These are phyloP conservation scores for Coemansia sp. DNA, from an alignment of 192 early-diverging fungal species.

Conservation along the genomic window DNA sequence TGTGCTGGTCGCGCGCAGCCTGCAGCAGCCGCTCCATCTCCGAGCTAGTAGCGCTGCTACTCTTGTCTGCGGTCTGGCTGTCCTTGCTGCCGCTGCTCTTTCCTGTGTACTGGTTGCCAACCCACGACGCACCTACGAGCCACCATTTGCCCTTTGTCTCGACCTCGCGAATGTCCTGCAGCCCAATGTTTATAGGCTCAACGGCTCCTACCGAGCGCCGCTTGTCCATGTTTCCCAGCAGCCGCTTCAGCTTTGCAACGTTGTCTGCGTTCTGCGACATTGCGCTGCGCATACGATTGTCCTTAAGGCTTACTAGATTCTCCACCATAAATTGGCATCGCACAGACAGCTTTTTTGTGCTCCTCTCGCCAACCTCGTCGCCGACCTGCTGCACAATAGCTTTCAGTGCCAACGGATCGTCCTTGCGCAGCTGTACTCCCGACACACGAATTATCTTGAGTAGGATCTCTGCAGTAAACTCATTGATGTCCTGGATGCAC, in stretches of 20 bases:
- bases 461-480: constrained; percentile 87
- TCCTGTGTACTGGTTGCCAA: constrained; percentile 55
- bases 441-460: constrained; percentile 69
- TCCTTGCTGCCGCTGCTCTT: not conserved
- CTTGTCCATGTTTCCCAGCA: constrained; percentile 66
- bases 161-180: constrained; percentile 81
- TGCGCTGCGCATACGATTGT: constrained; percentile 79
- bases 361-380: constrained; percentile 30
- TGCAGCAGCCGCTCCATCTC: constrained; percentile 67
- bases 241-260: constrained; percentile 75
- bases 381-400: constrained; percentile 71
- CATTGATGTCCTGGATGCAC: constrained; percentile 69
- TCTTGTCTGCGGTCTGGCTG: constrained; percentile 3
- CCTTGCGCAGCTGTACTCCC: constrained; percentile 82
- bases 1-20: constrained; percentile 82
- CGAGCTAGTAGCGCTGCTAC: constrained; percentile 1
- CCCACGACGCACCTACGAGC: constrained; percentile 95
- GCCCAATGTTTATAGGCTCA: constrained; percentile 80
- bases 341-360: constrained; percentile 42
- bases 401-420: constrained; percentile 90
- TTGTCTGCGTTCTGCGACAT: constrained; percentile 63
- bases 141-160: constrained; percentile 96
- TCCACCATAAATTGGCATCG: constrained; percentile 94
- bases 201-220: constrained; percentile 41
- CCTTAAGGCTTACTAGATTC: constrained; percentile 88